A percentile compares a stretch with the other conserved stretches of the same genome.
Evolutionary conservation across 1,284 basidiomycete genomes (phyloP).

Genomic region (Coniophora puteana): DNA sequence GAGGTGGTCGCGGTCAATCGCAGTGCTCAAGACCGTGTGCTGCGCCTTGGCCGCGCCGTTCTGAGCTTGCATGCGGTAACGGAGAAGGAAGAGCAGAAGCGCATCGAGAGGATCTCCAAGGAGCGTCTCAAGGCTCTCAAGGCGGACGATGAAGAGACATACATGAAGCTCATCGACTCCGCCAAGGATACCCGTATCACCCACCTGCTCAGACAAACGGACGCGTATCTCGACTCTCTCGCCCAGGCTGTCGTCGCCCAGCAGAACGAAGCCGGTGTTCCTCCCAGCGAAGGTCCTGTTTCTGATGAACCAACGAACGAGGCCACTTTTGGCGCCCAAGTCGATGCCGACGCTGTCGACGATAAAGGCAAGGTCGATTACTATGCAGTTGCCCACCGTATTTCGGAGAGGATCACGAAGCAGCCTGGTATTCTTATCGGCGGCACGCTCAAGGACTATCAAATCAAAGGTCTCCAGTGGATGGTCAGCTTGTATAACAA

Average conservation of each 20-base stretch:
- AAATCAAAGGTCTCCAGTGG: constrained; percentile 93
- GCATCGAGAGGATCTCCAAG: constrained; percentile 94
- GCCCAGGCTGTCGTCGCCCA: constrained; percentile 94
- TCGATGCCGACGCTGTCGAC: constrained; percentile 53
- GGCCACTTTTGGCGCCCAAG: constrained; percentile 86
- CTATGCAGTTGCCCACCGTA: constrained; percentile 93
- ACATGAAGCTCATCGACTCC: constrained; percentile 98
- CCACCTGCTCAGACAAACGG: constrained; percentile 93
- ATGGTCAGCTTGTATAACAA: constrained; percentile 99
- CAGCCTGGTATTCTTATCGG: constrained; percentile 85
- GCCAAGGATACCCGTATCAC: constrained; percentile 99
- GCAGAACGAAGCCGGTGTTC: constrained; percentile 74
- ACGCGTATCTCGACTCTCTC: constrained; percentile 91
- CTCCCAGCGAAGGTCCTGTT: constrained; percentile 37
- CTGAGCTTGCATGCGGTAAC: constrained; percentile 84
- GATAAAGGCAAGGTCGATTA: constrained; percentile 89
- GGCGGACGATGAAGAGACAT: constrained; percentile 98
- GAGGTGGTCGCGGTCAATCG: constrained; percentile 68
- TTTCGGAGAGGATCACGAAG: constrained; percentile 83
- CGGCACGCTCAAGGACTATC: constrained; percentile 90
- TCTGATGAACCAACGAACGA: constrained; percentile 78
- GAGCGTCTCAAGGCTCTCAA: constrained; percentile 98
- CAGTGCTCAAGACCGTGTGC: constrained; percentile 71
- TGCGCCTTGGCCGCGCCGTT: constrained; percentile 84
- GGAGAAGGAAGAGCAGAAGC: constrained; percentile 98